These are phyloP conservation scores for Salix arbutifolia DNA, from an alignment of 345 rosid genomes.

Conservation along the genomic window DNA sequence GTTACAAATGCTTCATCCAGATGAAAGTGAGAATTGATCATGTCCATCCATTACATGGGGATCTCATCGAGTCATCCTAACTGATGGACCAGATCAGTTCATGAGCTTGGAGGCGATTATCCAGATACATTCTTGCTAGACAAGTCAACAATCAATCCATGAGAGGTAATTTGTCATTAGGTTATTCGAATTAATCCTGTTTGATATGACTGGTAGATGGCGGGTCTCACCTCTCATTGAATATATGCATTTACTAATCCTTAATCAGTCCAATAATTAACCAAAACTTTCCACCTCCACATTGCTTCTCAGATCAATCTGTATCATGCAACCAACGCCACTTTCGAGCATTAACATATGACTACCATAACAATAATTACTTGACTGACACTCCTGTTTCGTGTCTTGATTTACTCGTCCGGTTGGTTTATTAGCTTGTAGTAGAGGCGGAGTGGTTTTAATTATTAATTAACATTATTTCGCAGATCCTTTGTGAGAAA, in stretches of 20 bases:
- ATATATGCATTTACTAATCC: not conserved
- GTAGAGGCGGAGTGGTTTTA: not conserved
- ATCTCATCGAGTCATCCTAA: too few relatives aligned
- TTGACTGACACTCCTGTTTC: slow-evolving; percentile 3
- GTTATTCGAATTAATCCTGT: not conserved
- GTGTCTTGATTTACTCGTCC: not conserved
- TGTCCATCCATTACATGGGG: too few relatives aligned
- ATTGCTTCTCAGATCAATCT: not conserved
- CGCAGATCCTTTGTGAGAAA: slow-evolving; percentile 20
- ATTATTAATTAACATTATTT: slow-evolving; percentile 9
- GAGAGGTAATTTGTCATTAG: not conserved
- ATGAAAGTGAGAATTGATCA: not conserved
- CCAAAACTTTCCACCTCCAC: too few relatives aligned
- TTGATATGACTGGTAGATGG: not conserved
- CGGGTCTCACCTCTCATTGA: not conserved
- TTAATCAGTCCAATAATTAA: not conserved
- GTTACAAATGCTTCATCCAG: not conserved
- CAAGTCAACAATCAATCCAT: too few relatives aligned
- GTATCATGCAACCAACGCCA: slow-evolving; percentile 14
- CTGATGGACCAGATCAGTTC: not conserved
- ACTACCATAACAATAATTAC: not conserved
- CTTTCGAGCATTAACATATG: not conserved
- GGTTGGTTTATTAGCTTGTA: too few relatives aligned
- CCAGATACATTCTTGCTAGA: not conserved
- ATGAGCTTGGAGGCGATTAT: not conserved